Base-by-base conservation (phyloP, 345 rosid genomes). In the Camelina laxa region DNA sequence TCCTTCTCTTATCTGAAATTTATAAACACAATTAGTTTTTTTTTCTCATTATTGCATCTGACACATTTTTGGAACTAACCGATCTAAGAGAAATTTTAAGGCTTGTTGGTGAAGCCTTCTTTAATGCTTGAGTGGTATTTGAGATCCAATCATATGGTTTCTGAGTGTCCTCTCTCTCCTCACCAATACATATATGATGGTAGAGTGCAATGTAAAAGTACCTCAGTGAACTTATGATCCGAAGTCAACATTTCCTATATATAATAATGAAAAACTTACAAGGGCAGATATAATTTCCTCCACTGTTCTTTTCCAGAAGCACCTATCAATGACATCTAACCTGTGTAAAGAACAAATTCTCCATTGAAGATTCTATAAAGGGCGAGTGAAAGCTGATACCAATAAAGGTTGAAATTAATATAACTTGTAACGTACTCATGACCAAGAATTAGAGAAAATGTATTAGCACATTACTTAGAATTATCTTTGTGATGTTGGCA, bases 41-140 rank as follows among this genome's bases (percentile, higher is more conserved):
- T 13, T 22, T 22, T 27, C 2, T 19, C 36, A 39, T 57, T 41
- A 16, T 22, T 59, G 31, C 16, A 16, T 67, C 14, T 60, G 49
- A 49, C 10, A 20, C 36, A 51, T 16, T 2, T 2, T 16, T 6
- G 2, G 4, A 24, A 67, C 85, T 58, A 83, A 92, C 98, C 65
- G 90, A 87, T 89, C 86, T 81, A 69, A 90, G 95, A 58, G 89
- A 79, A 60, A 90, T 81, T 78, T 90, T 92, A 73, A 92, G 96
- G 82, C 98, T 92, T 48, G 87, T 81, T 44, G 98, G 98, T 13
- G 93, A 90, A 76, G 95, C 93, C 77, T 83, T 85, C 82, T 82
- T 90, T 78, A 93, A 45, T 6, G 82, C 73, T 67, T 67, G 62
- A 65, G 89, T 79, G 9, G 87, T 80, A 31, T 75, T 20, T 55